phyloP scores from a whole-genome alignment of 1,139 yeast species.

The Taiozyma onychis region DNA sequence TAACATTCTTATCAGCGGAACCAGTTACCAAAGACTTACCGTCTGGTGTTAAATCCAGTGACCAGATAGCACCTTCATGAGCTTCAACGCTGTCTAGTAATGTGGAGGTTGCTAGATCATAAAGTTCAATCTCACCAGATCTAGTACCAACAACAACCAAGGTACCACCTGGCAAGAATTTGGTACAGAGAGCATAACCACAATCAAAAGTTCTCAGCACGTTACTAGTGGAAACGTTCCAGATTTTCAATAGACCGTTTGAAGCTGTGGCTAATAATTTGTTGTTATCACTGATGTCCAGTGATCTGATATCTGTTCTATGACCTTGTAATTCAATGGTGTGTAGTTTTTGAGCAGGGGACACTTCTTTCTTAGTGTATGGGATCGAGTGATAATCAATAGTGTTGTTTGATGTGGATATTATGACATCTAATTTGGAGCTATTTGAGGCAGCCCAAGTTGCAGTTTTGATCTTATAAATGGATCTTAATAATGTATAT shows the following conservation, averaged over 20 bases:
- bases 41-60: slow-evolving; percentile 79
- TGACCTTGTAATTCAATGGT: slow-evolving; percentile 78
- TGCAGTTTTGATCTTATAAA: slow-evolving; percentile 51
- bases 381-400: slow-evolving; percentile 61
- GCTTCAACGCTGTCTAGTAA: slow-evolving; percentile 69
- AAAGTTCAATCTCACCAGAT: slow-evolving; percentile 76
- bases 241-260: slow-evolving; percentile 80
- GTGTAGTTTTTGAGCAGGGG: slow-evolving; percentile 43
- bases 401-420: slow-evolving; percentile 67
- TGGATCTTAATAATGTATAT: slow-evolving; percentile 53
- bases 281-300: slow-evolving; percentile 78
- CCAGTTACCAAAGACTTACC: slow-evolving; percentile 87
- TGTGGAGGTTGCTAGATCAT: slow-evolving; percentile 81
- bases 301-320: slow-evolving; percentile 79
- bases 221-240: slow-evolving; percentile 72
- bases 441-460: slow-evolving; percentile 44
- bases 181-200: slow-evolving; percentile 79
- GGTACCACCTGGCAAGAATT: slow-evolving; percentile 88
- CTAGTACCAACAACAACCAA: slow-evolving; percentile 87
- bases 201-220: slow-evolving; percentile 85
- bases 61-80: slow-evolving; percentile 88
- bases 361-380: slow-evolving; percentile 43
- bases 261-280: slow-evolving; percentile 84
- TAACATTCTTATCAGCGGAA: slow-evolving; percentile 85
- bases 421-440: slow-evolving; percentile 50